Conservation (phyloP, 1,284 basidiomycete genomes). For the Ceraceosorus guamensis region DNA sequence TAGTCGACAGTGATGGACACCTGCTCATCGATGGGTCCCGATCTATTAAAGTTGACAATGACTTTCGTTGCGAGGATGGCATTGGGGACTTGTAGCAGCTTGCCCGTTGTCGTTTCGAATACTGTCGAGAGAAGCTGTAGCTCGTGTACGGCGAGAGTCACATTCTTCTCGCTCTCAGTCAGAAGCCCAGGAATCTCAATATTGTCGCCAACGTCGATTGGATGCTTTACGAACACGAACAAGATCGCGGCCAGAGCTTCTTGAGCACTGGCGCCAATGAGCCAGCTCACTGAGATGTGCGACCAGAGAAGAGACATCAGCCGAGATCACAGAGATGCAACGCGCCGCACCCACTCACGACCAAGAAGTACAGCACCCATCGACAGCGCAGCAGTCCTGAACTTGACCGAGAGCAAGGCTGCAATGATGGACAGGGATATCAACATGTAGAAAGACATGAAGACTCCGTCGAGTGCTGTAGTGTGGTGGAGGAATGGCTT, state of each 20-base stretch:
- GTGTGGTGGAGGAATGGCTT: no score
- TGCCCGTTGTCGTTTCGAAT: conserved; percentile 27
- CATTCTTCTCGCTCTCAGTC: neutral
- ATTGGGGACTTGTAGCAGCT: conserved; percentile 23
- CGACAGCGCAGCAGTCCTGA: conserved; percentile 68
- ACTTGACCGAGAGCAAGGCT: conserved; percentile 58
- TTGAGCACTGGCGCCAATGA: conserved; percentile 65
- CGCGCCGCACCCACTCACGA: conserved; percentile 16
- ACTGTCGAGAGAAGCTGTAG: conserved; percentile 61
- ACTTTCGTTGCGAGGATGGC: conserved; percentile 44
- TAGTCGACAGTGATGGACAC: conserved; percentile 76
- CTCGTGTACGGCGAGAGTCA: conserved; percentile 7
- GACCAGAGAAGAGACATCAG: no score
- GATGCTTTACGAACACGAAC: conserved; percentile 75
- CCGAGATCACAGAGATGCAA: no score
- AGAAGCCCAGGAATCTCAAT: conserved; percentile 53
- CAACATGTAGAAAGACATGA: conserved; percentile 55
- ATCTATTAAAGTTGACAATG: conserved; percentile 66
- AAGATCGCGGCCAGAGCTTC: conserved; percentile 71
- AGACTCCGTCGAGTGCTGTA: conserved; percentile 45
- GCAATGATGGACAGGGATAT: conserved; percentile 61
- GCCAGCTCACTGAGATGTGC: conserved; percentile 60
- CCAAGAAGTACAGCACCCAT: conserved; percentile 75
- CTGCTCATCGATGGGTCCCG: conserved; percentile 64
- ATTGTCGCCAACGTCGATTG: conserved; percentile 81